A percentile compares a stretch with the other conserved stretches of the same genome.
Conservation (phyloP, 306 rosid genomes). For the Cucurbita ficifolia region DNA sequence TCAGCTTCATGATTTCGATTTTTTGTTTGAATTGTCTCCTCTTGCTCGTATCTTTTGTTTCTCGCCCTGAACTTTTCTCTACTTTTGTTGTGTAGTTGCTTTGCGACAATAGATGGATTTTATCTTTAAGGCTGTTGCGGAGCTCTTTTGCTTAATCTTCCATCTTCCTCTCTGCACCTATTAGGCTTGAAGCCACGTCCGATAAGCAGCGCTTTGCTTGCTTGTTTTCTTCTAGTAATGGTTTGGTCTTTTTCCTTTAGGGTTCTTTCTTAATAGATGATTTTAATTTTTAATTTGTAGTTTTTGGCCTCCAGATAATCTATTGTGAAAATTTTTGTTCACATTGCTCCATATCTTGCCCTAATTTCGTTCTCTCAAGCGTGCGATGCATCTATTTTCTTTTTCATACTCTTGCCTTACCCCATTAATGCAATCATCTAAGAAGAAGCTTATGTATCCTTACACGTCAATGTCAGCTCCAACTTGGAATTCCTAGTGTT, state of each 20-base stretch:
- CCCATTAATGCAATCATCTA: slow-evolving; percentile 15
- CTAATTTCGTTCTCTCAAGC: slow-evolving; percentile 28
- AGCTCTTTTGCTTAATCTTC: slow-evolving; percentile 39
- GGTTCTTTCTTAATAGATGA: slow-evolving; percentile 25
- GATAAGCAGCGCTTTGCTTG: slow-evolving; percentile 8
- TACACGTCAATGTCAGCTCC: slow-evolving; percentile 7
- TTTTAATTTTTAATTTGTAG: slow-evolving; percentile 17
- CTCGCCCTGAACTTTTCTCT: slow-evolving; percentile 28
- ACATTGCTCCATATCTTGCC: slow-evolving; percentile 20
- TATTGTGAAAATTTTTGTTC: slow-evolving; percentile 20
- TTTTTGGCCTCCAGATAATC: slow-evolving; percentile 13
- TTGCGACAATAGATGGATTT: slow-evolving; percentile 33
- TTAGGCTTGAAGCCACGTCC: slow-evolving; percentile 9
- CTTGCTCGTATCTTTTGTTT: slow-evolving; percentile 27
- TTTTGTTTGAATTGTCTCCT: slow-evolving; percentile 21
- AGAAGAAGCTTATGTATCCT: slow-evolving; percentile 19
- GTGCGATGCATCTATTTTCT: slow-evolving; percentile 25
- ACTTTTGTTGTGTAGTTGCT: slow-evolving; percentile 45
- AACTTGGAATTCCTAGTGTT: slow-evolving; percentile 26
- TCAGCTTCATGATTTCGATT: slow-evolving; percentile 23
- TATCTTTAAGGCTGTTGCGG: slow-evolving; percentile 35
- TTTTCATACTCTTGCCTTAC: slow-evolving; percentile 16
- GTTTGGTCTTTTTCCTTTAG: slow-evolving; percentile 21
- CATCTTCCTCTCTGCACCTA: slow-evolving; percentile 33
- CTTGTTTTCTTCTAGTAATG: slow-evolving; percentile 10